Evolutionary conservation across 2,329 filamentous ascomycete species (phyloP).

Genomic region (Trichoderma lentiforme): DNA sequence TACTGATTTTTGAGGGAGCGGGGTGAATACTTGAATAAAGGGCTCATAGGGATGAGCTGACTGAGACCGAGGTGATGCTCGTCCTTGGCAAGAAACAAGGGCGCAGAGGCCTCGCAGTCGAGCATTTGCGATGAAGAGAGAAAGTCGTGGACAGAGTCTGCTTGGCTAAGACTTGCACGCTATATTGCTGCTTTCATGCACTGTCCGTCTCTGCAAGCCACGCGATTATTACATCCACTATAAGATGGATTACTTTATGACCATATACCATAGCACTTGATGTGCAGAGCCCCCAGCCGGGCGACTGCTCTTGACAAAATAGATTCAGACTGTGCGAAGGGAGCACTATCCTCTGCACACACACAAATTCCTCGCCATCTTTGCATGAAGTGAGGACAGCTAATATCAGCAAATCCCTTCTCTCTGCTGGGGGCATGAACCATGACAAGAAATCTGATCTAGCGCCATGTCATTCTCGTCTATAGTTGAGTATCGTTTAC

Average conservation of each 20-base stretch:
- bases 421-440: not conserved
- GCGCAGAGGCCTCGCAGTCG: not conserved
- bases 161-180: not conserved
- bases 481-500: not conserved
- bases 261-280: not conserved
- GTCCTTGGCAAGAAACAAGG: not conserved
- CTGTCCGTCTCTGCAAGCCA: not conserved
- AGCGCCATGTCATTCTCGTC: not conserved
- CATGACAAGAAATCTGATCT: not conserved
- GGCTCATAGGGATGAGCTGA: not conserved
- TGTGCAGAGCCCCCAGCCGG: not conserved
- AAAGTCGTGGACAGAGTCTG: not conserved
- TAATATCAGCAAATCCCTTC: not conserved
- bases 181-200: not conserved
- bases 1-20: not conserved
- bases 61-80: not conserved
- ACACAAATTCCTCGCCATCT: not conserved
- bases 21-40: not conserved
- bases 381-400: not conserved
- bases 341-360: not conserved
- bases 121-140: not conserved
- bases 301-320: not conserved
- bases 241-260: not conserved
- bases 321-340: not conserved
- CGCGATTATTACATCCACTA: not conserved